Base-by-base conservation (phyloP, 306 rosid species). In the Cicer chorassanicum region DNA sequence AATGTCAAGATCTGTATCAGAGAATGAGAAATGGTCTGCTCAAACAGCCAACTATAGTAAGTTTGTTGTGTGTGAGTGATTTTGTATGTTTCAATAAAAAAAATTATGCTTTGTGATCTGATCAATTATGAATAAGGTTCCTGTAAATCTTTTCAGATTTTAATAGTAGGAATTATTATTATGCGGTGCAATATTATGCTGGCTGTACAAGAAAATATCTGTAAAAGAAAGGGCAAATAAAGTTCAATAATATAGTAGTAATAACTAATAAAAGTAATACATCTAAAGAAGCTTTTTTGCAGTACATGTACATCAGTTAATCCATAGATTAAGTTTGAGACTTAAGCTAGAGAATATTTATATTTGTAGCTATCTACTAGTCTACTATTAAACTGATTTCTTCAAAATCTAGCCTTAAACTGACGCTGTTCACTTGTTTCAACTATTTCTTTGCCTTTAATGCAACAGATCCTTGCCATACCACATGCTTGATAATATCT, bases 21-120 rank as follows among this genome's bases (percentile, higher is more conserved):
- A 84, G 87, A 81, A 70, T 90, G 82, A 85, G 75, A 55, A 64
- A 83, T 66, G 93, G 93, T 45, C 72, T 84, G 73, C 85, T 89
- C 57, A 81, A 75, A 78, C 88, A 63, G 85, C 97, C 84, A 59
- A 92, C 93, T 9, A 57, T 88, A 72, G 97, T 92, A 85, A 82
- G 97, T 85, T 67, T 62, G 13, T 29, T 48, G 78, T 82, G 75
- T 75, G 40, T 49, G 38, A 38, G 48, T 73, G 68, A 71, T 70
- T 63, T 70, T 46, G 77, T 62, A 40, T 54, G 73, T 53, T 24
- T 4, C 15, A 14, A 14, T 21, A 46, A 21, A 60, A 72, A 57
- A 6, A 11, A 18, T 49, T 53, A 49, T 24, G 54, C 53, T 48
- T 73, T 18, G 16, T 65, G 21, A 56, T 77, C 45, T 71, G 44